These are phyloP conservation scores for Pneumocystis canis DNA, from an alignment of 1,139 yeast genomes.

Conservation along the genomic window DNA sequence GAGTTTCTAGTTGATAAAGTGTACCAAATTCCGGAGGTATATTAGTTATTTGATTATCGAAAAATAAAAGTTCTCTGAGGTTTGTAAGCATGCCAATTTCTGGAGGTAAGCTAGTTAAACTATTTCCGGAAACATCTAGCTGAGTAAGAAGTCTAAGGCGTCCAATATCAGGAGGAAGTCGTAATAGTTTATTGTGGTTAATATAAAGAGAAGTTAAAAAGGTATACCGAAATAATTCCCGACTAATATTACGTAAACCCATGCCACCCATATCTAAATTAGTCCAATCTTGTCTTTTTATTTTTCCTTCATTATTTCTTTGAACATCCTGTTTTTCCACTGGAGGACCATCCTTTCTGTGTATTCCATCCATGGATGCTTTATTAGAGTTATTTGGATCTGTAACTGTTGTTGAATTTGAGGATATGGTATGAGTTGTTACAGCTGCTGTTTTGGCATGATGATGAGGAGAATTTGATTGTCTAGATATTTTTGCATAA, in stretches of 20 bases:
- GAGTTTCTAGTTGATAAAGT: constrained; percentile 64
- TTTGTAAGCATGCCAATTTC: constrained; percentile 75
- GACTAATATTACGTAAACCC: constrained; percentile 54
- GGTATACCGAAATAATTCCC: constrained; percentile 63
- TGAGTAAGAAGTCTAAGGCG: constrained; percentile 62
- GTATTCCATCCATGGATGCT: constrained; percentile 31
- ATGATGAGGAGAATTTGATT: constrained; percentile 59
- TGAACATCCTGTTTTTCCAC: neutral
- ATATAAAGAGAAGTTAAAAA: constrained; percentile 78
- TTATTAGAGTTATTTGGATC: constrained; percentile 13
- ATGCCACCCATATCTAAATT: constrained; percentile 87
- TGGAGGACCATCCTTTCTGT: constrained; percentile 27
- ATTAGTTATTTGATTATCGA: constrained; percentile 65
- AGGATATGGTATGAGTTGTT: constrained; percentile 31
- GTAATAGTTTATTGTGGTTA: constrained; percentile 65
- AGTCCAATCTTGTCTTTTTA: constrained; percentile 44
- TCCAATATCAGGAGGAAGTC: constrained; percentile 55
- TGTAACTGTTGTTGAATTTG: constrained; percentile 21
- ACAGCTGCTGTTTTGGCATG: constrained; percentile 90
- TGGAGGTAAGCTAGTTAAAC: constrained; percentile 53
- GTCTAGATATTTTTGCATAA: constrained; percentile 63
- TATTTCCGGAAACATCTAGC: constrained; percentile 71
- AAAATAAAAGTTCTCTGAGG: constrained; percentile 66
- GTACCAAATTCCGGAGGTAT: constrained; percentile 80
- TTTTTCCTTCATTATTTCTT: constrained; percentile 2